These are phyloP conservation scores for Taphrina deformans DNA, from an alignment of 1,139 yeast species.

Conservation along the genomic window DNA sequence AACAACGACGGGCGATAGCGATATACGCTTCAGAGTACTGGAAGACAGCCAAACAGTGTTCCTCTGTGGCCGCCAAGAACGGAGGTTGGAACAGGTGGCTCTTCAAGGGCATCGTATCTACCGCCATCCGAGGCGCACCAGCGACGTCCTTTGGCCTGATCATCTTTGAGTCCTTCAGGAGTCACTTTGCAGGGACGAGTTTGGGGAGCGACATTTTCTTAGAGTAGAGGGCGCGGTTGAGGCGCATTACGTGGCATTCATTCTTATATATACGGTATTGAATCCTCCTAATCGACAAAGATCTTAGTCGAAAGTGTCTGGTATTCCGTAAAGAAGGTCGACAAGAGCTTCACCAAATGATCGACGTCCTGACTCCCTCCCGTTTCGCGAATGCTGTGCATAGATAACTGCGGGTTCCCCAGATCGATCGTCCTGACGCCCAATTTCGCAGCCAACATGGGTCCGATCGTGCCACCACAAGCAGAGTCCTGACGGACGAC, in stretches of 20 bases:
- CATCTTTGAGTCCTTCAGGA: constrained; percentile 79
- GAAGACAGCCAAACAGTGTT: constrained; percentile 38
- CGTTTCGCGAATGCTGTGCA: constrained; percentile 95
- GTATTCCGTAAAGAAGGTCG: constrained; percentile 37
- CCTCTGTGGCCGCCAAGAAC: constrained; percentile 23
- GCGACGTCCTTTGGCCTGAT: constrained; percentile 83
- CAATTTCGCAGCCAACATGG: constrained; percentile 80
- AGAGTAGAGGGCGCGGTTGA: neutral
- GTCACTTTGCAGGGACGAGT: constrained; percentile 43
- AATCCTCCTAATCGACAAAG: constrained; percentile 34
- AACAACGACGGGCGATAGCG: constrained; percentile 25
- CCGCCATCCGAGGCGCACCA: constrained; percentile 75
- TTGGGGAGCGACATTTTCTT: constrained; percentile 14
- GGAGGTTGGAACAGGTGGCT: constrained; percentile 52
- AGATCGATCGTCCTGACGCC: constrained; percentile 88
- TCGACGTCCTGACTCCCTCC: constrained; percentile 59
- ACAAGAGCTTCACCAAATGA: constrained; percentile 36
- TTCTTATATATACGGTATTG: neutral
- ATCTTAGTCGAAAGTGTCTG: constrained; percentile 35
- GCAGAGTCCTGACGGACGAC: constrained; percentile 90
- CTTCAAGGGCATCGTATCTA: constrained; percentile 73
- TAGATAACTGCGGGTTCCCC: constrained; percentile 90
- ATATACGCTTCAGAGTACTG: constrained; percentile 40
- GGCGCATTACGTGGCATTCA: neutral
- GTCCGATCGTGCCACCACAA: constrained; percentile 97